These are phyloP conservation scores for Aspergillus versicolor DNA, from an alignment of 2,329 filamentous ascomycete genomes.

Conservation along the genomic window DNA sequence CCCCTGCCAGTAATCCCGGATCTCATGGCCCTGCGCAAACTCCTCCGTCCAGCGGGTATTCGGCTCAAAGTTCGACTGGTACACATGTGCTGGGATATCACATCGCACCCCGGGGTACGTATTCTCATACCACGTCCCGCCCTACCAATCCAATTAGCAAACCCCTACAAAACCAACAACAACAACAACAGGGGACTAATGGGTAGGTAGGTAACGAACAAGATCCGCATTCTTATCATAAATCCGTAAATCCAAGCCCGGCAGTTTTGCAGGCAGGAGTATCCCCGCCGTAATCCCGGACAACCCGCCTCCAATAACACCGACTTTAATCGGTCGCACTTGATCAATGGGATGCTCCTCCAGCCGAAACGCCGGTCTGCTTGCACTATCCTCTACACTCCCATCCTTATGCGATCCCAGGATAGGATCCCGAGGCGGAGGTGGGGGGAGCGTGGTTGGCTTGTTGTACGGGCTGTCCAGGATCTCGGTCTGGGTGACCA, in stretches of 20 bases:
- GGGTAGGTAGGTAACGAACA: conserved; percentile 44
- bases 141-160: conserved; percentile 27
- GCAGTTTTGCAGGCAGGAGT: conserved; percentile 67
- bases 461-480: neutral
- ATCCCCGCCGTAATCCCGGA: conserved; percentile 64
- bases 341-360: conserved; percentile 51
- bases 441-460: too few relatives aligned
- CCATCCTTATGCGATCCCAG: too few relatives aligned
- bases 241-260: conserved; percentile 63
- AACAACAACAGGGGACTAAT: neutral
- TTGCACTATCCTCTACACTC: neutral
- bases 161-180: neutral
- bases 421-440: too few relatives aligned
- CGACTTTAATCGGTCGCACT: conserved; percentile 53
- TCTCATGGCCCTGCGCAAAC: conserved; percentile 67
- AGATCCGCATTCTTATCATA: conserved; percentile 68
- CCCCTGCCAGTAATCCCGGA: conserved; percentile 64
- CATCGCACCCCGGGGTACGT: conserved; percentile 66
- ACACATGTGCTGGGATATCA: conserved; percentile 69
- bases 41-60: conserved; percentile 69
- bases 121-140: conserved; percentile 50
- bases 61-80: conserved; percentile 66
- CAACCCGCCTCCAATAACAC: conserved; percentile 64
- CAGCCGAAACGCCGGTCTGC: conserved; percentile 29
- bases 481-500: neutral